Evolutionary conservation across 192 early-diverging fungal species (phyloP).

Genomic region (Dissophora ornata): DNA sequence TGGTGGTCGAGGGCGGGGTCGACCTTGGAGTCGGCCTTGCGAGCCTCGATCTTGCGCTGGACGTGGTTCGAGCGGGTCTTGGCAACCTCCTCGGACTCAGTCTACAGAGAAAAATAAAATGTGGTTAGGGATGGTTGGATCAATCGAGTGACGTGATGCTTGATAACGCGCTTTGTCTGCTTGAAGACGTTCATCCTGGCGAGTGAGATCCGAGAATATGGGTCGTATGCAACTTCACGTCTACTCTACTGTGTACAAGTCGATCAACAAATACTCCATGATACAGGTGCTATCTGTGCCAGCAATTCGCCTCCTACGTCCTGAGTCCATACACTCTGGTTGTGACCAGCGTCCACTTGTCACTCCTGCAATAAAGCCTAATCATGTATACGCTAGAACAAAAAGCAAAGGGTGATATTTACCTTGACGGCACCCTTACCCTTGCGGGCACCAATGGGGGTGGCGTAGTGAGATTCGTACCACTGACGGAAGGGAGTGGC

Average conservation of each 20-base stretch:
- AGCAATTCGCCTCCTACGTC: no score
- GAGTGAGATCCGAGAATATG: no score
- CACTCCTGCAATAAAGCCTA: not conserved
- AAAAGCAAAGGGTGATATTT: conserved; percentile 32
- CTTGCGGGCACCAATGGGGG: conserved; percentile 87
- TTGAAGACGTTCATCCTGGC: no score
- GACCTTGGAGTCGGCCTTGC: conserved; percentile 85
- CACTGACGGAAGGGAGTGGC: conserved; percentile 99
- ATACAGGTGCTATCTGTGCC: no score
- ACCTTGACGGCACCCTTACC: conserved; percentile 65
- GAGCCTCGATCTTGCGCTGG: conserved; percentile 83
- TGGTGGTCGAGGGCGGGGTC: conserved; percentile 91
- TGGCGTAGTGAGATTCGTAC: conserved; percentile 98
- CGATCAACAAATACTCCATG: no score
- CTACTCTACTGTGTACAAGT: no score
- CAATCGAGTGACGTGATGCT: no score
- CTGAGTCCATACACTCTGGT: no score
- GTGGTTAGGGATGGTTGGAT: no score
- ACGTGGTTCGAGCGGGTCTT: conserved; percentile 93
- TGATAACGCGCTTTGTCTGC: no score
- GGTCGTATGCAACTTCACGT: no score
- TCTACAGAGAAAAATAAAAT: conserved; percentile 76
- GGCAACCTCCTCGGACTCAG: conserved; percentile 71
- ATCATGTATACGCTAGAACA: no score
- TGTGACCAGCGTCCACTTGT: not conserved